phyloP scores from a whole-genome alignment of 345 rosid genomes.

The Jatropha curcas region DNA sequence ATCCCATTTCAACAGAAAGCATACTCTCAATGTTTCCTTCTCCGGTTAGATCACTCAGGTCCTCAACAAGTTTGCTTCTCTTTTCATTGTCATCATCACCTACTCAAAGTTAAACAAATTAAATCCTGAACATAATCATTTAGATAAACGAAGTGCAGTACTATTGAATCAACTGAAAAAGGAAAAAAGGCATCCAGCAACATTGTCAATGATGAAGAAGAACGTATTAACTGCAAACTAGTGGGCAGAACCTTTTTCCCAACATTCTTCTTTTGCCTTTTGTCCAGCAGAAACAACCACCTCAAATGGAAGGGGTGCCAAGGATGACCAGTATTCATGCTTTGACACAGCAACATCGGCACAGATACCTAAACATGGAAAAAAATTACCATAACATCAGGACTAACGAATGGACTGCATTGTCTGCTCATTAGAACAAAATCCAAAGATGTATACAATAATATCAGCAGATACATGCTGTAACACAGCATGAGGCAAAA shows the following conservation, averaged over 20 bases:
- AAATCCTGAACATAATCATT: background rate
- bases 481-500: constrained; percentile 8
- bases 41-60: constrained; percentile 73
- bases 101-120: constrained; percentile 12
- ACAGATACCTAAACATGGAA: constrained; percentile 60
- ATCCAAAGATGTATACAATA: background rate
- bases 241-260: constrained; percentile 63
- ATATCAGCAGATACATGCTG: constrained; percentile 7
- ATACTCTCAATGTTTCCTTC: constrained; percentile 98
- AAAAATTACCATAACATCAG: constrained; percentile 18
- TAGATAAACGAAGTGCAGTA: constrained; percentile 1
- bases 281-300: constrained; percentile 76
- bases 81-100: constrained; percentile 26
- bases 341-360: constrained; percentile 82
- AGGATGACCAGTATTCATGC: constrained; percentile 90
- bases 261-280: constrained; percentile 78
- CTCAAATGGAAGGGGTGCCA: constrained; percentile 98
- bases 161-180: constrained; percentile 11
- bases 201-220: background rate
- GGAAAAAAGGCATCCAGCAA: background rate
- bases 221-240: background rate
- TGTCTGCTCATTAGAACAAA: constrained; percentile 4
- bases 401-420: constrained; percentile 2
- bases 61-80: constrained; percentile 48
- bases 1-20: constrained; percentile 98